These are phyloP conservation scores for Rosa chinensis DNA, from an alignment of 306 rosid genomes.

Conservation along the genomic window DNA sequence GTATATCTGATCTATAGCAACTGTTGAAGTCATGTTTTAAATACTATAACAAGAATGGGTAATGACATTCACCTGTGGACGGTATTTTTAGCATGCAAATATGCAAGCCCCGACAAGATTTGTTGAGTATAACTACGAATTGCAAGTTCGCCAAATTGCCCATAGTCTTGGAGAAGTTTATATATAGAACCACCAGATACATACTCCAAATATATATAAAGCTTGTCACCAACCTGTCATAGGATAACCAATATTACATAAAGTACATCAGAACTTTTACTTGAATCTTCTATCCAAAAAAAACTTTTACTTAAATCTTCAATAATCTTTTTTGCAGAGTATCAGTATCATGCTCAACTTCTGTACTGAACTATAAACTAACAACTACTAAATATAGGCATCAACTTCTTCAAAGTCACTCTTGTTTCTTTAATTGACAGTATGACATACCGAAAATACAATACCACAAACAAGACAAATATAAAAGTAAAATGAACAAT, in stretches of 20 bases:
- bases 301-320: not conserved
- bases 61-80: slow-evolving; percentile 75
- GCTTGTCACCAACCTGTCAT: slow-evolving; percentile 79
- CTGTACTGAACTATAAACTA: not conserved
- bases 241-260: slow-evolving; percentile 32
- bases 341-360: not conserved
- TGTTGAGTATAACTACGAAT: slow-evolving; percentile 94
- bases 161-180: slow-evolving; percentile 96
- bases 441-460: slow-evolving; percentile 15
- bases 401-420: slow-evolving; percentile 1
- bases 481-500: not conserved
- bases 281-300: not conserved
- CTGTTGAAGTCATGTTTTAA: slow-evolving; percentile 18
- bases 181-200: slow-evolving; percentile 97
- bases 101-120: slow-evolving; percentile 94
- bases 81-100: slow-evolving; percentile 84
- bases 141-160: slow-evolving; percentile 78
- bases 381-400: not conserved
- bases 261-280: slow-evolving; percentile 2
- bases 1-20: slow-evolving; percentile 1
- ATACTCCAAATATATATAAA: slow-evolving; percentile 92
- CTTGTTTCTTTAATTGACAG: not conserved
- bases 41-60: slow-evolving; percentile 24
- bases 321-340: not conserved
- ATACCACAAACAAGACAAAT: slow-evolving; percentile 13